Conservation (phyloP, 1,284 basidiomycete genomes). For the Pterulicium gracile region DNA sequence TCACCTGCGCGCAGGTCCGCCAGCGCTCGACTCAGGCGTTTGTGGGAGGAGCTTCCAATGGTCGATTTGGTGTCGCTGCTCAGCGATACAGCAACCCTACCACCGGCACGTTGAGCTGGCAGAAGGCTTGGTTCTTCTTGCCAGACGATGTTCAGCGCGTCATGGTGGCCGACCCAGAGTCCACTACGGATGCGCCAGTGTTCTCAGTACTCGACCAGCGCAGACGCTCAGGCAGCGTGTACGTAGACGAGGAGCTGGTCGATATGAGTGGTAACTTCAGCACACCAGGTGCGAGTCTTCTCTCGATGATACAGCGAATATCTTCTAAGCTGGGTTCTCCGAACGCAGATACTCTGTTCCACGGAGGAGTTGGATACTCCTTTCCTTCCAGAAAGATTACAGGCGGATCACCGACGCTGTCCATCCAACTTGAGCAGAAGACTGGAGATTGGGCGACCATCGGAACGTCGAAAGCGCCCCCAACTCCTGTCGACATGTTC, state of each 20-base stretch:
- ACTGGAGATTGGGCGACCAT: constrained; percentile 35
- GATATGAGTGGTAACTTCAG: not conserved
- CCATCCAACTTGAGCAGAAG: constrained; percentile 22
- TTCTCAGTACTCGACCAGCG: constrained; percentile 39
- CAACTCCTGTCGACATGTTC: constrained; percentile 29
- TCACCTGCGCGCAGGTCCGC: constrained; percentile 20
- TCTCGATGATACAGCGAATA: too few species aligned
- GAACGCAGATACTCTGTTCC: constrained; percentile 23
- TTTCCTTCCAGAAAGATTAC: constrained; percentile 12
- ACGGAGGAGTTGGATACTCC: constrained; percentile 26
- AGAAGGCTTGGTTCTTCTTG: constrained; percentile 43
- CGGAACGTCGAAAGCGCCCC: constrained; percentile 29
- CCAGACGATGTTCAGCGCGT: constrained; percentile 35
- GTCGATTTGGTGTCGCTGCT: constrained; percentile 26
- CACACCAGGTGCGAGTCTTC: constrained; percentile 8
- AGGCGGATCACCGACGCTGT: constrained; percentile 15
- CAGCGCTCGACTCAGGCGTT: constrained; percentile 25
- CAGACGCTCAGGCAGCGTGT: constrained; percentile 19
- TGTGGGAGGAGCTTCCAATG: constrained; percentile 34
- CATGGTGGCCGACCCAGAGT: constrained; percentile 25
- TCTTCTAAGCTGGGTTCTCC: constrained; percentile 23
- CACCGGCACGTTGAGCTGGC: constrained; percentile 28
- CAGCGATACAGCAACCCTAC: constrained; percentile 34
- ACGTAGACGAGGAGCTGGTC: constrained; percentile 21
- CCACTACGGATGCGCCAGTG: constrained; percentile 22